phyloP scores from a whole-genome alignment of 2,329 filamentous ascomycete genomes.

The Mycosphaerella sp. region DNA sequence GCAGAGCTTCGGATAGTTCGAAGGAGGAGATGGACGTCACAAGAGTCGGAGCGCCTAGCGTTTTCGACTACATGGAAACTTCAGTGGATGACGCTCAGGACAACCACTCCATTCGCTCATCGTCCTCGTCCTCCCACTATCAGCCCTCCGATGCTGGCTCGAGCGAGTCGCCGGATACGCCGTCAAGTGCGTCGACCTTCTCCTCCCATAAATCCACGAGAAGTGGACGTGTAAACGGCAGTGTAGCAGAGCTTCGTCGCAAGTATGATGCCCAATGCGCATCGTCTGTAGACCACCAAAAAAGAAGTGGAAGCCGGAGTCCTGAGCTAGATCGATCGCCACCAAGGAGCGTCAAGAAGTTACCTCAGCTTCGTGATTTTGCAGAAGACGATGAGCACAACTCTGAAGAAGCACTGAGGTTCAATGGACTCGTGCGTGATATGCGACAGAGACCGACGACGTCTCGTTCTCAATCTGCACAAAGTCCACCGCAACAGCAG shows the following conservation, averaged over 20 bases:
- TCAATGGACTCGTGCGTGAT: constrained; percentile 10
- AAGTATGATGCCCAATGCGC: constrained; percentile 27
- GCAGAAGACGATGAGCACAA: constrained; percentile 12
- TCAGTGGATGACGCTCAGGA: constrained; percentile 22
- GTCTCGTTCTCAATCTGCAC: constrained; percentile 5
- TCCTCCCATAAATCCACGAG: constrained; percentile 29
- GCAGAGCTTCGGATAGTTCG: constrained; percentile 15
- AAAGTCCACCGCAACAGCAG: constrained; percentile 17
- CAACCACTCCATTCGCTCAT: constrained; percentile 21
- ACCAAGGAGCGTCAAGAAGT: constrained; percentile 13
- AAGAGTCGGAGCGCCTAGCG: constrained; percentile 19
- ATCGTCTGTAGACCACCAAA: constrained; percentile 6
- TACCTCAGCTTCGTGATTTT: constrained; percentile 12
- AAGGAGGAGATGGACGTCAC: constrained; percentile 14
- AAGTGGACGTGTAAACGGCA: constrained; percentile 24
- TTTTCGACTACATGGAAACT: constrained; percentile 30
- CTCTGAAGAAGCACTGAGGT: constrained; percentile 3
- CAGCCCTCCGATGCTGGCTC: constrained; percentile 30
- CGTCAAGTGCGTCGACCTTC: constrained; percentile 30
- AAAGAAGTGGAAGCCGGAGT: constrained; percentile 18
- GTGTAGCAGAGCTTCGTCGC: constrained; percentile 28
- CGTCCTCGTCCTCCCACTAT: constrained; percentile 30
- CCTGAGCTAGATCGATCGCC: constrained; percentile 14
- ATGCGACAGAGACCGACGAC: constrained; percentile 17
- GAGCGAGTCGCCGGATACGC: constrained; percentile 29